Conservation (phyloP, 192 early-diverging fungal species). For the Umbelopsis ramanniana region DNA sequence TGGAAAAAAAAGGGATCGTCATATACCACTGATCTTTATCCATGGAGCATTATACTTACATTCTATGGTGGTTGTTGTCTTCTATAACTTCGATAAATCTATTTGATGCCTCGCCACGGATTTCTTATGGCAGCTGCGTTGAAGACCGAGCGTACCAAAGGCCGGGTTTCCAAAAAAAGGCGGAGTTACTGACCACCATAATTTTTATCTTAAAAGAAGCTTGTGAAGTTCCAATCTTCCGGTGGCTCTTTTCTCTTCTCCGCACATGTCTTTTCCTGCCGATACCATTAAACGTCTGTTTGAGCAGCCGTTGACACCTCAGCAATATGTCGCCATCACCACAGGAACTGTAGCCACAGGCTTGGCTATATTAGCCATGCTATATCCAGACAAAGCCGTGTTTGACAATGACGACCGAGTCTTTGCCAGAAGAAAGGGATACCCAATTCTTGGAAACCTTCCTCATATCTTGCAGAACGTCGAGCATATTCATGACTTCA, state of each 20-base stretch:
- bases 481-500: constrained; percentile 25
- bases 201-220: background rate
- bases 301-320: background rate
- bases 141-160: no score
- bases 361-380: constrained; percentile 22
- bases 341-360: background rate
- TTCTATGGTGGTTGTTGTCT: no score
- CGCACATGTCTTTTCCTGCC: background rate
- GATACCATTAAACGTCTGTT: constrained; percentile 2
- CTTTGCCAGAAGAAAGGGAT: constrained; percentile 21
- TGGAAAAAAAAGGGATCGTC: no score
- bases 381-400: constrained; percentile 32
- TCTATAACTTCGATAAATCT: no score
- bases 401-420: constrained; percentile 27
- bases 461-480: constrained; percentile 1
- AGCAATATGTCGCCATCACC: constrained; percentile 10
- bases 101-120: no score
- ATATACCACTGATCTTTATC: no score
- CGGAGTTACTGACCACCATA: no score
- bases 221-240: background rate
- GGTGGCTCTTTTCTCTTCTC: background rate
- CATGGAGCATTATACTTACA: no score
- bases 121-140: no score
- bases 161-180: no score
- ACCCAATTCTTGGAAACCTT: constrained; percentile 29